These are phyloP conservation scores for Solanum chmielewskii DNA, from an alignment of 257 asterid genomes.

Conservation along the genomic window DNA sequence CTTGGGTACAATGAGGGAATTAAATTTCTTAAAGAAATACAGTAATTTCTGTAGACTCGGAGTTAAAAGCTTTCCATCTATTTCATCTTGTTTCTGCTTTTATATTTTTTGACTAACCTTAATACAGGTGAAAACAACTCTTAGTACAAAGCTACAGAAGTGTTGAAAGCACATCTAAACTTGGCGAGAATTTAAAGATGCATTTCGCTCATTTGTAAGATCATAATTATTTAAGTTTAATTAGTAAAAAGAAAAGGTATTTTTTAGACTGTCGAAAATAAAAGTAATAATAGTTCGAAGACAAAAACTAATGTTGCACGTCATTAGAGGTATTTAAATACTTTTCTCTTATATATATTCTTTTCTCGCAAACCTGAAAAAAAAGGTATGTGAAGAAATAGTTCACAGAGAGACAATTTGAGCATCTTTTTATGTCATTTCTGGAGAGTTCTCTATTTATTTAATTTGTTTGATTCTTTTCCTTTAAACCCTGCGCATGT, in stretches of 20 bases:
- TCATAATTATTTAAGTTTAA: no score
- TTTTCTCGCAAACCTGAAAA: background rate
- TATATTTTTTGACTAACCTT: no score
- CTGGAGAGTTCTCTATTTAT: background rate
- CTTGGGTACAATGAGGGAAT: no score
- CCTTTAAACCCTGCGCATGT: background rate
- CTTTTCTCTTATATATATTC: background rate
- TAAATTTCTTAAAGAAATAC: no score
- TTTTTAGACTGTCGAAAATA: background rate
- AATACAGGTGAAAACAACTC: no score
- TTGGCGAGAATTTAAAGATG: background rate
- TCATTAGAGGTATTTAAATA: background rate
- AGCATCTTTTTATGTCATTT: background rate
- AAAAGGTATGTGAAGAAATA: background rate
- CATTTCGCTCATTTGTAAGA: background rate
- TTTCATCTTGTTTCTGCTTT: no score
- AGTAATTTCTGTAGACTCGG: no score
- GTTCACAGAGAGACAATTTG: background rate
- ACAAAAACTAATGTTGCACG: no score
- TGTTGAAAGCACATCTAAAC: background rate
- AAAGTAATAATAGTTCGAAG: no score
- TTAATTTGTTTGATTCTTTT: background rate
- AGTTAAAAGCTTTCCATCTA: no score
- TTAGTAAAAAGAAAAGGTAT: fast-evolving
- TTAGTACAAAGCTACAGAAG: no score